phyloP scores from a whole-genome alignment of 148 eudicot species.

The Dysphania ambrosioides region DNA sequence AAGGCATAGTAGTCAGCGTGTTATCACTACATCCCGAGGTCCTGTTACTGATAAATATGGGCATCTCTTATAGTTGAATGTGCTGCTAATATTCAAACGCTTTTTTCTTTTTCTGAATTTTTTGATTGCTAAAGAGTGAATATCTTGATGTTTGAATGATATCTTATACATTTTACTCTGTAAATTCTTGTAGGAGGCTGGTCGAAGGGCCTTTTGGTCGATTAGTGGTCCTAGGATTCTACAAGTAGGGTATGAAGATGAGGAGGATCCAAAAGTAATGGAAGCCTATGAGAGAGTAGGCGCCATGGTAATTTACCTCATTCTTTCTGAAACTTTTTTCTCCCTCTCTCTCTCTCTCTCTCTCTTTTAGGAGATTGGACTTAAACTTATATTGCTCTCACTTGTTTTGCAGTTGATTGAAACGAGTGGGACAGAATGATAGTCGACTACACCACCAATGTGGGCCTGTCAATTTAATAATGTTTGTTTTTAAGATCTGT shows the following conservation, averaged over 20 bases:
- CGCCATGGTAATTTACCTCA: conserved; percentile 51
- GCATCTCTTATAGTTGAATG: neutral
- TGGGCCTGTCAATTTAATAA: neutral
- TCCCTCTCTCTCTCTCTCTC: neutral
- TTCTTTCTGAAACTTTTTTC: neutral
- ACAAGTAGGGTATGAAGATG: conserved; percentile 86
- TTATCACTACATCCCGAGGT: neutral
- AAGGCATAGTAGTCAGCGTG: neutral
- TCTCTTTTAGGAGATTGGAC: neutral
- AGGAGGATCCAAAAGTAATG: conserved; percentile 86
- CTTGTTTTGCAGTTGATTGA: conserved; percentile 56
- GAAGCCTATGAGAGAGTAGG: conserved; percentile 95
- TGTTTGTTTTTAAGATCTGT: neutral
- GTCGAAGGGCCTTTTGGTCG: conserved; percentile 95
- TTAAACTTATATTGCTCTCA: conserved; percentile 4
- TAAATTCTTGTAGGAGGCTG: conserved; percentile 62
- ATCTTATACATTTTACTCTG: neutral
- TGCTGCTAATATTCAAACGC: neutral
- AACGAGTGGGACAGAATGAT: conserved; percentile 40
- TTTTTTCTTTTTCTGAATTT: neutral
- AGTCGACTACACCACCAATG: neutral
- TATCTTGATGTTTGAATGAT: too few relatives aligned
- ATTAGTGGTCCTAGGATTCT: conserved; percentile 89
- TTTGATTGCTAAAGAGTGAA: neutral
- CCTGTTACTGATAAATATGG: neutral